A percentile compares a stretch with the other conserved stretches of the same genome.
Evolutionary conservation across 768 basidiomycete species (phyloP).

Genomic region (Exsudoporus frostii): DNA sequence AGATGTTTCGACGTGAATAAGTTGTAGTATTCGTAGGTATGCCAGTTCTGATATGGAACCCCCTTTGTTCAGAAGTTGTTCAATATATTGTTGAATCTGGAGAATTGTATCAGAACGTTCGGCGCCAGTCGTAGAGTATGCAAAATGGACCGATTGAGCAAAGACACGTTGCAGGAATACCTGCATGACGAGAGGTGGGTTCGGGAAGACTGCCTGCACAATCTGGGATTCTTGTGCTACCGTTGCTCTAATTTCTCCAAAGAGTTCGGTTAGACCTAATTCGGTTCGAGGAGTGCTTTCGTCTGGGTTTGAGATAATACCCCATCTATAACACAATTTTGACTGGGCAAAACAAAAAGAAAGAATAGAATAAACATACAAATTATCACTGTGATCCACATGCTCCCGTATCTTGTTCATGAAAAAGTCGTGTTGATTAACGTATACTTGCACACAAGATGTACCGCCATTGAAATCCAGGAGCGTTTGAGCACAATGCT

Average conservation of each 20-base stretch:
- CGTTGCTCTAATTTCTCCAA: slow-evolving; percentile 83
- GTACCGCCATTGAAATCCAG: slow-evolving; percentile 97
- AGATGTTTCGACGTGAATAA: slow-evolving; percentile 79
- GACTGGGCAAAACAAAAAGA: neutral
- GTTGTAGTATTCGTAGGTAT: slow-evolving; percentile 85
- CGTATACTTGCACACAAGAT: slow-evolving; percentile 97
- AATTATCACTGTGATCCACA: slow-evolving; percentile 50
- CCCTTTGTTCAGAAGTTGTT: slow-evolving; percentile 77
- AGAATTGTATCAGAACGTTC: slow-evolving; percentile 3
- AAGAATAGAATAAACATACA: slow-evolving; percentile 42
- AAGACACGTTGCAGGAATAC: slow-evolving; percentile 97
- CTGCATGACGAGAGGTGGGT: slow-evolving; percentile 95
- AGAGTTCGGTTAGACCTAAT: slow-evolving; percentile 72
- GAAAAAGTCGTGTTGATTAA: slow-evolving; percentile 99
- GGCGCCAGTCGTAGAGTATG: neutral
- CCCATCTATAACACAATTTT: slow-evolving; percentile 60
- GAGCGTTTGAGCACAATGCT: slow-evolving; percentile 97
- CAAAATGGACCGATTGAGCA: slow-evolving; percentile 79
- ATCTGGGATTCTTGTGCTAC: slow-evolving; percentile 97
- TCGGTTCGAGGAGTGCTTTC: slow-evolving; percentile 73
- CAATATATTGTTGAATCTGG: slow-evolving; percentile 96
- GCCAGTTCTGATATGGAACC: slow-evolving; percentile 79
- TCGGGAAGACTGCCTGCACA: slow-evolving; percentile 97
- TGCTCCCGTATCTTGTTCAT: slow-evolving; percentile 84
- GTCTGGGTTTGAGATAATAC: slow-evolving; percentile 74